Percentiles rank a stretch among this genome's conserved stretches.
Evolutionary conservation across 1,139 yeast genomes (phyloP).

Genomic region (Scheffersomyces stambukii): DNA sequence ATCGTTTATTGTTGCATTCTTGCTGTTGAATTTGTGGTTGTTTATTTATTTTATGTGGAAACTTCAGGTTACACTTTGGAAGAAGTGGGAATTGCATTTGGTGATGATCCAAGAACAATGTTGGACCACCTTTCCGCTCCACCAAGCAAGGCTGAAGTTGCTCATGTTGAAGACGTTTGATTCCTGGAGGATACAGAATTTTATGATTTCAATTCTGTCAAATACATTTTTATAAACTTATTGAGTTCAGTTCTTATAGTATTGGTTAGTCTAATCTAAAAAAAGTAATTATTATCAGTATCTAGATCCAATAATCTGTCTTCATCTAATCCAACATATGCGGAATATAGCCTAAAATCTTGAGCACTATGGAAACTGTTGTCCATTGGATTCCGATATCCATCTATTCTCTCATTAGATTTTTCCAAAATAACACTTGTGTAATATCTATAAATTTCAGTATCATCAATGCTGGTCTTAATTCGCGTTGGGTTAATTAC

Average conservation of each 20-base stretch:
- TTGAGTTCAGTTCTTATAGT: too few relatives aligned
- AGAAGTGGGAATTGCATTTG: slow-evolving; percentile 48
- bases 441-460: slow-evolving; percentile 15
- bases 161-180: too few relatives aligned
- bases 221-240: too few relatives aligned
- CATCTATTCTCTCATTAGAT: slow-evolving; percentile 4
- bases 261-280: too few relatives aligned
- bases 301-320: slow-evolving; percentile 5
- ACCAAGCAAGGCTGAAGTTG: too few relatives aligned
- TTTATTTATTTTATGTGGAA: slow-evolving; percentile 44
- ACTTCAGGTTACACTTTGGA: slow-evolving; percentile 52
- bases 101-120: slow-evolving; percentile 22
- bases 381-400: not conserved
- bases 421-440: slow-evolving; percentile 6
- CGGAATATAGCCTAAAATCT: slow-evolving; percentile 20
- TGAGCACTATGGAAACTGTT: slow-evolving; percentile 4
- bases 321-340: slow-evolving; percentile 23
- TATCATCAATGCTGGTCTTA: slow-evolving; percentile 13
- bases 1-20: slow-evolving; percentile 46
- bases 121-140: not conserved
- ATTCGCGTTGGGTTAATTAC: slow-evolving; percentile 8
- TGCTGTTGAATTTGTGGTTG: slow-evolving; percentile 32
- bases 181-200: too few relatives aligned
- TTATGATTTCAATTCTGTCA: too few relatives aligned
- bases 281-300: slow-evolving; percentile 10